Evolutionary conservation across 306 rosid genomes (phyloP).

Genomic region (Canavalia gladiata): DNA sequence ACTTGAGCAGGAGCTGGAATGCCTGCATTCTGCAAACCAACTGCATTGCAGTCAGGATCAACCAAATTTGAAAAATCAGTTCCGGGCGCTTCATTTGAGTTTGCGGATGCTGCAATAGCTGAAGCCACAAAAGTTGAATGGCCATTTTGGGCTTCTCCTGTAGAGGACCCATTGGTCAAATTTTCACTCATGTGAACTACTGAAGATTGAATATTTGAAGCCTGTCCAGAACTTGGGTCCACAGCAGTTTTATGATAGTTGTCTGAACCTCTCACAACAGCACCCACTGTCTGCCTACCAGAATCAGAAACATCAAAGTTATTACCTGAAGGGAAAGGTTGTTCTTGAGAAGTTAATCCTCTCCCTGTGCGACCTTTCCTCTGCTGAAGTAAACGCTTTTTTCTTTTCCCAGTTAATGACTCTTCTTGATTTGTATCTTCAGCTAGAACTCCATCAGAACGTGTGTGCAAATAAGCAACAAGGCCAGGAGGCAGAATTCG

Average conservation of each 20-base stretch:
- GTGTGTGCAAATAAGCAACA: conserved; percentile 97
- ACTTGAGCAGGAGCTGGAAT: conserved; percentile 99
- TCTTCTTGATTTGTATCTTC: conserved; percentile 81
- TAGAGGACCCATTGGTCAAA: conserved; percentile 57
- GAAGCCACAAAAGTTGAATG: conserved; percentile 57
- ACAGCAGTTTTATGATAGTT: conserved; percentile 57
- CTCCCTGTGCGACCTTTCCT: conserved; percentile 88
- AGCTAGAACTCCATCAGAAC: conserved; percentile 71
- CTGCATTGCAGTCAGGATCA: conserved; percentile 63
- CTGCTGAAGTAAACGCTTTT: conserved; percentile 84
- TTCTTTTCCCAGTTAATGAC: conserved; percentile 77
- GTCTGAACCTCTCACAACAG: conserved; percentile 59
- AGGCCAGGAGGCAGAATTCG: conserved; percentile 99
- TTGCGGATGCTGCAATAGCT: conserved; percentile 57
- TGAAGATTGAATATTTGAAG: conserved; percentile 66
- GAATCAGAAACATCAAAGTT: conserved; percentile 77
- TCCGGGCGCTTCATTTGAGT: conserved; percentile 60
- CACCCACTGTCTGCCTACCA: conserved; percentile 62
- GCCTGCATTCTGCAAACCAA: conserved; percentile 68
- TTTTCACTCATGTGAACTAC: conserved; percentile 65
- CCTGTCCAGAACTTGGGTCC: conserved; percentile 67
- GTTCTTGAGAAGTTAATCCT: conserved; percentile 80
- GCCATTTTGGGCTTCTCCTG: conserved; percentile 62
- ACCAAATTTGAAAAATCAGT: conserved; percentile 58
- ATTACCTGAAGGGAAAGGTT: conserved; percentile 65